A percentile compares a stretch with the other conserved stretches of the same genome.
Evolutionary conservation across 345 rosid genomes (phyloP).

Genomic region (Aquilaria sinensis): DNA sequence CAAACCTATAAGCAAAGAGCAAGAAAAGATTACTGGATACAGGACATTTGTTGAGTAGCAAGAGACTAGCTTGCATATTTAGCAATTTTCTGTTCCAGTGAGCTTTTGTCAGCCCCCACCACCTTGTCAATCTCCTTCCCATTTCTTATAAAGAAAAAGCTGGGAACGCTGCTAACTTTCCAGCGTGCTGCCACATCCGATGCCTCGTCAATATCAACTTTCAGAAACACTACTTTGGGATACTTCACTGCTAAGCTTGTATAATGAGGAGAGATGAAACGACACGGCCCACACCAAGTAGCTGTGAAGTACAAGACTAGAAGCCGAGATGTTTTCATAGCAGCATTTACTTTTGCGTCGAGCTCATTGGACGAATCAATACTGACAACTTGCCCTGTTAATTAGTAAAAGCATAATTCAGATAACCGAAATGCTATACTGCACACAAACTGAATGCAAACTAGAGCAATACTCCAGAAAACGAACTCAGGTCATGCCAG

Average conservation of each 20-base stretch:
- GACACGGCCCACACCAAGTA: slow-evolving; percentile 95
- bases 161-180: slow-evolving; percentile 77
- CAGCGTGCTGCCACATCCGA: slow-evolving; percentile 52
- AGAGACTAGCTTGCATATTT: slow-evolving; percentile 37
- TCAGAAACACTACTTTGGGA: slow-evolving; percentile 66
- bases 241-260: slow-evolving; percentile 64
- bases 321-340: slow-evolving; percentile 63
- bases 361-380: slow-evolving; percentile 59
- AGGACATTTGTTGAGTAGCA: background rate
- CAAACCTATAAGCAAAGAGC: no score
- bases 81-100: slow-evolving; percentile 61
- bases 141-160: slow-evolving; percentile 59
- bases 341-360: slow-evolving; percentile 62
- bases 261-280: slow-evolving; percentile 75
- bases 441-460: background rate
- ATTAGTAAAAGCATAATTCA: slow-evolving; percentile 3
- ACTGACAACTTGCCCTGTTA: slow-evolving; percentile 68
- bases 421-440: background rate
- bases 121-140: slow-evolving; percentile 84
- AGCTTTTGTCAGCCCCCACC: slow-evolving; percentile 77
- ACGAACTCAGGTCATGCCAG: background rate
- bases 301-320: slow-evolving; percentile 84
- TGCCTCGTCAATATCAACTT: slow-evolving; percentile 69
- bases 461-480: background rate
- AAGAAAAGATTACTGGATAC: background rate